Evolutionary conservation across 108 stramenopile species (phyloP).

Genomic region (Cyclostephanos tholiformis): DNA sequence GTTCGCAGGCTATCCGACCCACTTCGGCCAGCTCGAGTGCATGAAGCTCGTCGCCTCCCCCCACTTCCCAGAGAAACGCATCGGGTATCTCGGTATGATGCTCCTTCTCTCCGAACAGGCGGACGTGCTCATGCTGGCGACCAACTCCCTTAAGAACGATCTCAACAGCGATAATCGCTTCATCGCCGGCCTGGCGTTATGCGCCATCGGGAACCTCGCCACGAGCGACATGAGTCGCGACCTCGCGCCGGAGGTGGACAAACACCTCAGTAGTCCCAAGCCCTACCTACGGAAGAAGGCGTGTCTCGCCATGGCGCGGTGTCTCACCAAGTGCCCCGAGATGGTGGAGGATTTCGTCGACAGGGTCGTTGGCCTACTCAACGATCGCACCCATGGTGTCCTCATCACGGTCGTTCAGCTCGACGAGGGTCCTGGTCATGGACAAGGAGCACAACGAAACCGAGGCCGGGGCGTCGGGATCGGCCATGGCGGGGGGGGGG

Average conservation of each 20-base stretch:
- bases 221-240: constrained; percentile 96
- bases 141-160: constrained; percentile 94
- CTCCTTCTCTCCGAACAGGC: constrained; percentile 96
- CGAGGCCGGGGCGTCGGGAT: constrained; percentile 27
- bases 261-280: constrained; percentile 78
- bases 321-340: constrained; percentile 92
- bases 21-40: constrained; percentile 99
- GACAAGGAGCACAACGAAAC: constrained; percentile 68
- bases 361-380: constrained; percentile 81
- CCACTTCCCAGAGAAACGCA: constrained; percentile 97
- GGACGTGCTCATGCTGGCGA: constrained; percentile 98
- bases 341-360: constrained; percentile 97
- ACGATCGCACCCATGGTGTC: constrained; percentile 97
- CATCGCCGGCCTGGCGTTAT: constrained; percentile 93
- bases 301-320: constrained; percentile 92
- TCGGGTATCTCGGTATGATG: constrained; percentile 96
- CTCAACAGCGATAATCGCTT: constrained; percentile 84
- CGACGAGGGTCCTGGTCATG: constrained; percentile 83
- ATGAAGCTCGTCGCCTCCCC: constrained; percentile 98
- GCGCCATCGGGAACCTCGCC: constrained; percentile 97
- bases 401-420: constrained; percentile 94
- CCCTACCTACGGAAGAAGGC: constrained; percentile 98
- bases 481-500: constrained; percentile 35
- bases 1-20: constrained; percentile 95
- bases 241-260: constrained; percentile 94